Conservation (phyloP, 495 filamentous ascomycete genomes). For the Astrothelium macrocarpum region DNA sequence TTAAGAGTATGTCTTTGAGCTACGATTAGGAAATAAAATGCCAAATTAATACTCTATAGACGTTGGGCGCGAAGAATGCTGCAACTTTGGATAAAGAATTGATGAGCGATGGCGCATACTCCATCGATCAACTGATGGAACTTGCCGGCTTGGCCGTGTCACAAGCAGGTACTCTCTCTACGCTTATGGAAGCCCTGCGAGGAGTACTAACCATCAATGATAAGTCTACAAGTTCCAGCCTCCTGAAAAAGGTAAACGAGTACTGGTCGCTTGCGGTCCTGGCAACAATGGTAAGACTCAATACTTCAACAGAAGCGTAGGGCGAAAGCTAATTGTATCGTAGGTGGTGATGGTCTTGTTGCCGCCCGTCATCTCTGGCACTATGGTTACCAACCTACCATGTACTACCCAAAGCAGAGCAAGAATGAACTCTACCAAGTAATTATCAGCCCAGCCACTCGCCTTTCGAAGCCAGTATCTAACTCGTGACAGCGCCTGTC, state of each 20-base stretch:
- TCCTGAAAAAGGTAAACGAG: conserved; percentile 53
- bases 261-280: conserved; percentile 86
- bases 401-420: conserved; percentile 87
- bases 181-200: conserved; percentile 10
- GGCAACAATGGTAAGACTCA: conserved; percentile 74
- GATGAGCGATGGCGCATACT: conserved; percentile 87
- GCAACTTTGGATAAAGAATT: conserved; percentile 84
- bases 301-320: conserved; percentile 5
- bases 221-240: conserved; percentile 80
- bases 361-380: conserved; percentile 90
- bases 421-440: conserved; percentile 87
- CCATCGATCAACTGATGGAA: conserved; percentile 95
- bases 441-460: not conserved
- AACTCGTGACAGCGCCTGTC: conserved; percentile 51
- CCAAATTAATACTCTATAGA: not conserved
- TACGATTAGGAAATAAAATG: not conserved
- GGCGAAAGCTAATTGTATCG: conserved; percentile 20
- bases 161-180: conserved; percentile 75
- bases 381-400: conserved; percentile 79
- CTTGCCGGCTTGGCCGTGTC: conserved; percentile 87
- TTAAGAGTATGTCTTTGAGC: not conserved
- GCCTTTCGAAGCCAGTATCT: conserved; percentile 16
- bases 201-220: not conserved
- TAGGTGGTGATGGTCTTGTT: conserved; percentile 88
- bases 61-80: conserved; percentile 59